Evolutionary conservation across 345 rosid genomes (phyloP), one percentile per base, ranked within the genome.

Genomic region (Rhizophora mangle): DNA sequence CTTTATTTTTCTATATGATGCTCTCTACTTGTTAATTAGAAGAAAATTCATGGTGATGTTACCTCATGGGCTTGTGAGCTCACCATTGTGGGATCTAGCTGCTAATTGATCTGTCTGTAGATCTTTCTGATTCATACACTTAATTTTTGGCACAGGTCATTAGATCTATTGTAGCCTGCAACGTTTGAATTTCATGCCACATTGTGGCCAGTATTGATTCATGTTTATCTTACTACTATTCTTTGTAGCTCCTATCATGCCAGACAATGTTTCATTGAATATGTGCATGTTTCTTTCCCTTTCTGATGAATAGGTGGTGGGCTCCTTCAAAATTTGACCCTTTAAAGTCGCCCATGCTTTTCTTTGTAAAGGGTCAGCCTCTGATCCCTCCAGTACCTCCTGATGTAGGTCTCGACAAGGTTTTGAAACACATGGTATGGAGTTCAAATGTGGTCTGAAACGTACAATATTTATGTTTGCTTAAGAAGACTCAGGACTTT

Each of bases 291-390:
- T n/a, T 7, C 71, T 56, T 68, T 67, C 55, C 59, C 58, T 54
- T 63, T 64, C 63, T 72, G 67, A 15, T 30, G 54, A 20, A 62
- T 76, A 95, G 97, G 96, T 95, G 97, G 99, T 85, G 92, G 93
- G 96, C 96, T 55, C 96, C 97, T 59, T 83, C 96, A 52, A 95
- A 95, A 77, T 95, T 95, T 75, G 92, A 88, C 62, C 96, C 97
- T 19, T 62, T 84, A 22, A 90, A 88, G 69, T 83, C 93, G 26
- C 97, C 98, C 49, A 88, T 92, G 97, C 85, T 92, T 78, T 95
- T 95, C 92, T 95, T 87, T 81, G 86, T 84, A 85, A 80, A 73
- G 30, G 86, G 83, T 60, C 77, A 62, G 51, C 96, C 99, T 29
- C 53, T 92, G 27, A 74, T 92, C 65, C 96, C 99, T 71, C 88